Conservation (phyloP, 257 asterid species). For the Solanum tarijense region DNA sequence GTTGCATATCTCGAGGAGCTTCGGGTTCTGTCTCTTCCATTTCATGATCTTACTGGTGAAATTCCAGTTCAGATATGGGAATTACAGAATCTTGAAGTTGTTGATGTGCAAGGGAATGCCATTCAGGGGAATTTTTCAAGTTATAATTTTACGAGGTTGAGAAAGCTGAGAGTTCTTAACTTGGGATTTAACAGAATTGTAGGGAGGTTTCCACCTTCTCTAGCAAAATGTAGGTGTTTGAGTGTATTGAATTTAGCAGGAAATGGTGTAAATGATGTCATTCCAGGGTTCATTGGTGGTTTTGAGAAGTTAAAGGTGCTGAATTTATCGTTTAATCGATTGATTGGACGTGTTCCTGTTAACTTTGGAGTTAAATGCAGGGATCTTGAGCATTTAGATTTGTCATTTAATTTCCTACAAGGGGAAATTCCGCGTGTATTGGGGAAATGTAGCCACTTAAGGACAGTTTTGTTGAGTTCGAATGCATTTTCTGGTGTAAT, state of each 20-base stretch:
- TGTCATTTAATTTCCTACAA: constrained; percentile 59
- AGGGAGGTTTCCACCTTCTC: constrained; percentile 52
- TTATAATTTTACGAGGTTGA: constrained; percentile 37
- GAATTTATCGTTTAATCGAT: constrained; percentile 68
- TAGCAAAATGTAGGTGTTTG: constrained; percentile 37
- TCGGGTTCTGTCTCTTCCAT: constrained; percentile 59
- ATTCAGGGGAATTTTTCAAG: constrained; percentile 46
- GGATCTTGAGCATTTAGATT: constrained; percentile 65
- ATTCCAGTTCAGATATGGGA: constrained; percentile 65
- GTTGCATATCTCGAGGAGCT: constrained; percentile 51
- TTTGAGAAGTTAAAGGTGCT: constrained; percentile 56
- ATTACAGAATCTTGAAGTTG: constrained; percentile 73
- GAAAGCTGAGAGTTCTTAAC: constrained; percentile 55
- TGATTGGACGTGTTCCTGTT: constrained; percentile 47
- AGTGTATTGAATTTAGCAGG: constrained; percentile 72
- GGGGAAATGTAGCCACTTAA: constrained; percentile 56
- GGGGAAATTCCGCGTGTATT: constrained; percentile 50
- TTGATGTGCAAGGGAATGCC: constrained; percentile 82
- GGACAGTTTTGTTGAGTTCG: constrained; percentile 51
- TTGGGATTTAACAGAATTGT: constrained; percentile 54
- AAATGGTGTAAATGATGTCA: constrained; percentile 54
- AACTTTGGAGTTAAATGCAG: constrained; percentile 53
- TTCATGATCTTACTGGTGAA: constrained; percentile 64
- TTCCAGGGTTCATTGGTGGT: constrained; percentile 44
- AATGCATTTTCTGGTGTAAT: constrained; percentile 60